Percentiles rank a stretch among this genome's conserved stretches.
Conservation (phyloP, 495 filamentous ascomycete species). For the Penicillium manginii region DNA sequence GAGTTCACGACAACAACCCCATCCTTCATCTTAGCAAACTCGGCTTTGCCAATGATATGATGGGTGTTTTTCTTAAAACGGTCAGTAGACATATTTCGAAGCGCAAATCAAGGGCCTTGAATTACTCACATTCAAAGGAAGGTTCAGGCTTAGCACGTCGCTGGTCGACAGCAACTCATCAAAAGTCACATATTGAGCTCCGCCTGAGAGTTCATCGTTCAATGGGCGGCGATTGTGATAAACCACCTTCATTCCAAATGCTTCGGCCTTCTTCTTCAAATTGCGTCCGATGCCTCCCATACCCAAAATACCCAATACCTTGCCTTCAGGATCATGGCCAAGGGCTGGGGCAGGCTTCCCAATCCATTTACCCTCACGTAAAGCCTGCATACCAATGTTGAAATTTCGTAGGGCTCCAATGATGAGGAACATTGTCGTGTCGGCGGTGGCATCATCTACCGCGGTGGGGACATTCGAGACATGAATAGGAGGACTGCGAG, state of each 20-base stretch:
- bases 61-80: conserved; percentile 58
- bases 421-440: conserved; percentile 76
- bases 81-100: not conserved
- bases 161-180: conserved; percentile 66
- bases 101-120: not conserved
- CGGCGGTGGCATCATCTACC: conserved; percentile 81
- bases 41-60: conserved; percentile 64
- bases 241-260: conserved; percentile 67
- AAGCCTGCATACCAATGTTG: conserved; percentile 60
- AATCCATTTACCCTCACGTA: conserved; percentile 64
- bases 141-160: conserved; percentile 77
- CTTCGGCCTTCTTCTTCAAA: conserved; percentile 56
- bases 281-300: conserved; percentile 86
- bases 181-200: conserved; percentile 69
- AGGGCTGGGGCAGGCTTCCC: conserved; percentile 50
- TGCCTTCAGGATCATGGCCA: conserved; percentile 67
- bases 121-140: conserved; percentile 70
- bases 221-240: conserved; percentile 69
- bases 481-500: conserved; percentile 56
- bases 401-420: conserved; percentile 76
- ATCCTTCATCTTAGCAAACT: conserved; percentile 72
- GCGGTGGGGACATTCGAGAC: conserved; percentile 83
- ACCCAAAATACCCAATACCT: conserved; percentile 74
- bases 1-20: conserved; percentile 76
- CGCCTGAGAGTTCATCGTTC: conserved; percentile 57